Evolutionary conservation across 1,139 yeast species (phyloP).

Genomic region (Geotrichum fermentans): DNA sequence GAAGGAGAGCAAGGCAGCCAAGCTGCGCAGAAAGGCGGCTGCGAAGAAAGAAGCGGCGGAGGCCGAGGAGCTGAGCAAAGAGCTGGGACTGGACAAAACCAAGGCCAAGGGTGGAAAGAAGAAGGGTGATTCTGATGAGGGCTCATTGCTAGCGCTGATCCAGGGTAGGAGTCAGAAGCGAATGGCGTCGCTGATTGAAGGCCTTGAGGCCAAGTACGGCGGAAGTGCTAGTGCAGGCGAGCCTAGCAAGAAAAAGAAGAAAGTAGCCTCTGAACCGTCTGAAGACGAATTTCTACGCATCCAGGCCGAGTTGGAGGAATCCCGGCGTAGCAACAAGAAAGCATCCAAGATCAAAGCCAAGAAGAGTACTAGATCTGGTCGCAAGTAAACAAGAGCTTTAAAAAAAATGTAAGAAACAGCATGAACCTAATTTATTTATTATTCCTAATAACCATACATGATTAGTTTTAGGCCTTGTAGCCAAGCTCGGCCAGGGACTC

Average conservation of each 20-base stretch:
- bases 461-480: constrained; percentile 14
- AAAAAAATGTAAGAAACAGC: background rate
- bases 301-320: constrained; percentile 29
- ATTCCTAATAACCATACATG: too few relatives aligned
- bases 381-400: background rate
- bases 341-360: constrained; percentile 9
- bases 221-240: constrained; percentile 21
- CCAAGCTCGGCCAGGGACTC: constrained; percentile 20
- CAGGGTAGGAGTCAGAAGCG: constrained; percentile 33
- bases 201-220: constrained; percentile 53
- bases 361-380: background rate
- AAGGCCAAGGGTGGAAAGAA: constrained; percentile 38
- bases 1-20: constrained; percentile 49
- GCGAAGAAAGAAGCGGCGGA: constrained; percentile 61
- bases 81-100: constrained; percentile 43
- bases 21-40: constrained; percentile 43
- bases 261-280: constrained; percentile 15
- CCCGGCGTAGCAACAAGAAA: constrained; percentile 8
- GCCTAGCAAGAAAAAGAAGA: constrained; percentile 36
- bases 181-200: constrained; percentile 47
- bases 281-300: constrained; percentile 45
- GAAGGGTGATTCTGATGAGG: constrained; percentile 22
- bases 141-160: constrained; percentile 28
- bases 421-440: background rate
- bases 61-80: constrained; percentile 57